Evolutionary conservation across 1,284 basidiomycete species (phyloP), one percentile per base, ranked within the genome.

Genomic region (Pyrrhoderma lamaoense): DNA sequence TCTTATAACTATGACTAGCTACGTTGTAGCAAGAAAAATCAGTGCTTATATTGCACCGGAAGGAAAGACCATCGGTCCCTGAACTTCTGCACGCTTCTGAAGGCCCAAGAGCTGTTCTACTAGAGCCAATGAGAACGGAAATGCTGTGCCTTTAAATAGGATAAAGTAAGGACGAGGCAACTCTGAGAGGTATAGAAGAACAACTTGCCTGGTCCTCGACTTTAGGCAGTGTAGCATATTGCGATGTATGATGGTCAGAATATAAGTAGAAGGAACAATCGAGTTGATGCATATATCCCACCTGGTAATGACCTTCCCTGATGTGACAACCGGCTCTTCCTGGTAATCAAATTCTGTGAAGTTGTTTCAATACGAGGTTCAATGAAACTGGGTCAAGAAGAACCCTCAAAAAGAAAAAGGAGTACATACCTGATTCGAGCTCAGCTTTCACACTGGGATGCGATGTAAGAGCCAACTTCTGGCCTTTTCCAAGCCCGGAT

Each of bases 51-150:
- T 40, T 22, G 76, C 77, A n/a, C 71, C 67, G 1, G 65, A 45
- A n/a, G 85, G 84, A 59, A 90, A 88, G n/a, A 86, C 69, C 85
- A 93, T 89, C 0, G 87, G 87, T 0, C 62, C 76, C 8, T 72
- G 70, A 7, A 93, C 78, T 59, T 90, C 80, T 16, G 74, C 71
- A 3, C 85, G 70, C 65, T 82, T 89, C 35, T 76, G 75, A 35
- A 70, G 61, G 3, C 90, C 90, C 46, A 76, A 78, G 1, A 89
- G 71, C 21, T 77, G 61, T 60, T 88, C 85, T 22, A 90, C 80
- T 42, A 92, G 64, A 35, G 78, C 77, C 42, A 93, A 70, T 0
- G 85, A 82, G 59, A 90, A 92, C 1, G 79, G 78, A 58, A 93
- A 88, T 0, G 80, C 70, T 0, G 89, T 91, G 9, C 86, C 86